Conservation (phyloP, 2,329 filamentous ascomycete species). For the Penicillium brasilianum region DNA sequence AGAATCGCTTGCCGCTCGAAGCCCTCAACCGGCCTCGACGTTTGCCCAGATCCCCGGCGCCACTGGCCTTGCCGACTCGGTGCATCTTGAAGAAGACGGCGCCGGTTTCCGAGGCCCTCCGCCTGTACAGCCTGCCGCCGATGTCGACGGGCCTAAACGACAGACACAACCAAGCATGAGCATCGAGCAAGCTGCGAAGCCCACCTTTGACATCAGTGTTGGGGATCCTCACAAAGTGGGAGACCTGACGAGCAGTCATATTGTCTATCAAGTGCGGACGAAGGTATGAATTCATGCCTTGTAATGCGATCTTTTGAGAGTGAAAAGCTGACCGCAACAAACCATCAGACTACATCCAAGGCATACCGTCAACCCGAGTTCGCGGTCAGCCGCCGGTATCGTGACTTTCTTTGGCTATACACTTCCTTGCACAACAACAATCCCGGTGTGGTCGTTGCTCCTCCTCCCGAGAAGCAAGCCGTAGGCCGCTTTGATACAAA, state of each 20-base stretch:
- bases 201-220: constrained; percentile 85
- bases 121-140: constrained; percentile 59
- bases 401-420: constrained; percentile 98
- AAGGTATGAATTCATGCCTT: constrained; percentile 67
- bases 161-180: constrained; percentile 78
- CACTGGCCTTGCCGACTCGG: constrained; percentile 64
- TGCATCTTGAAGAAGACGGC: constrained; percentile 73
- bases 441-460: constrained; percentile 91
- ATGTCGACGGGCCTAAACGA: constrained; percentile 52
- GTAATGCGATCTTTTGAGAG: not conserved
- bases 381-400: constrained; percentile 88
- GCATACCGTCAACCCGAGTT: constrained; percentile 93
- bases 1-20: constrained; percentile 52
- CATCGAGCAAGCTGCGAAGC: constrained; percentile 91
- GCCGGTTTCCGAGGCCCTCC: constrained; percentile 68
- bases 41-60: constrained; percentile 55
- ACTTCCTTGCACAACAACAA: constrained; percentile 93
- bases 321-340: not conserved
- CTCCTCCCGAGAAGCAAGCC: constrained; percentile 96
- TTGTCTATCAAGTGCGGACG: constrained; percentile 94
- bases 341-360: constrained; percentile 81
- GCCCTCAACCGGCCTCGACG: constrained; percentile 44
- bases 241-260: constrained; percentile 94
- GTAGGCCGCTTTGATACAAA: constrained; percentile 95
- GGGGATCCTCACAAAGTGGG: constrained; percentile 98